Base-by-base conservation (phyloP, 148 eudicot species). In the Tetragonia tetragonoides region DNA sequence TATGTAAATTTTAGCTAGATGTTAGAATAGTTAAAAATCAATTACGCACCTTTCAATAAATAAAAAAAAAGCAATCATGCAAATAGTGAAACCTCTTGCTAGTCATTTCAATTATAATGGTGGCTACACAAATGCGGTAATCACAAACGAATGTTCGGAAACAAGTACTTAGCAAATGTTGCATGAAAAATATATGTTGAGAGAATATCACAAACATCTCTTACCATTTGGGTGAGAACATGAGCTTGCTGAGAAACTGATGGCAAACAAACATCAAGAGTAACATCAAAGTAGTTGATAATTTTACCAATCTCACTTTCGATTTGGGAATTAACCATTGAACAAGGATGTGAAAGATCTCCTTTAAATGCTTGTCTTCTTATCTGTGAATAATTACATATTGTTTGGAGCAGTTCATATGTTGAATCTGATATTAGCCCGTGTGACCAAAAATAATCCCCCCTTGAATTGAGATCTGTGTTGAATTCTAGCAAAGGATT, bases 401-500 rank as follows among this genome's bases (percentile, higher is more conserved):
- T 77, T 4, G 21, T 56, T 44, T 77, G 90, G 21, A 92, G 76
- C 14, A 85, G 41, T 0, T 74, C 83, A 61, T 81, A 85, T 34
- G 96, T 89, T 14, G 85, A 75, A 67, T 94, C 97, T 14, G 97
- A 94, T 81, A 94, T 83, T 37, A 94, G 57, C 3, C 97, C 95
- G 73, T 90, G 98, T 17, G 97, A 88, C 97, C 95, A 94, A 1
- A 83, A 77, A 78, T 82, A 94, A 69, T 87, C 98, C 2, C 82
- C 89, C 69, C 78, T 73, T 17, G 89, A 81, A 68, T 90, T 89
- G 79, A 89, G 85, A 74, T 94, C 95, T 8, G 87, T 85, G 81
- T 89, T 85, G 83, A 90, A 90, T 65, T 92, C 94, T 70, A 92
- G 77, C 54, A 90, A 84, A 41, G 97, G 98, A 83, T 90, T 94